Evolutionary conservation across 202 grass and related monocot species (phyloP).

Genomic region (Zizania palustris): DNA sequence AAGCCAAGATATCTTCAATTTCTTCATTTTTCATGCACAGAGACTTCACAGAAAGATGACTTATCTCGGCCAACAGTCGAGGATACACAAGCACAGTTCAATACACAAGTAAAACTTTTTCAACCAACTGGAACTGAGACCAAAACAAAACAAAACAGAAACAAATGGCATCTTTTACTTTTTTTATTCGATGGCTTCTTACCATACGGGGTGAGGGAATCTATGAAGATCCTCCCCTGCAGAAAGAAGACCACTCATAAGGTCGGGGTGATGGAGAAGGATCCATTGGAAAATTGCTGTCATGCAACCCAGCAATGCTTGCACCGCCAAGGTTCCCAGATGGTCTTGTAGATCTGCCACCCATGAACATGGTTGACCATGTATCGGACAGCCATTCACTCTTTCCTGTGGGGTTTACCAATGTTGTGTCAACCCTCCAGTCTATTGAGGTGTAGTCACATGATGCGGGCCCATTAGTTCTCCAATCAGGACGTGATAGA

Average conservation of each 20-base stretch:
- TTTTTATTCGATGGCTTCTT: slow-evolving; percentile 69
- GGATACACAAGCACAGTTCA: slow-evolving; percentile 59
- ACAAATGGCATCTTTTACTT: slow-evolving; percentile 68
- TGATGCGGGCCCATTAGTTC: slow-evolving; percentile 53
- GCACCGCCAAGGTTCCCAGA: slow-evolving; percentile 45
- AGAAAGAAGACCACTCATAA: slow-evolving; percentile 85
- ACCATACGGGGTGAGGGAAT: slow-evolving; percentile 56
- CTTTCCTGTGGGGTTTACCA: slow-evolving; percentile 66
- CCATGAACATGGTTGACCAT: slow-evolving; percentile 99
- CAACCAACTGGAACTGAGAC: slow-evolving; percentile 64
- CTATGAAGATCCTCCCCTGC: slow-evolving; percentile 86
- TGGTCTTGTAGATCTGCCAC: slow-evolving; percentile 60
- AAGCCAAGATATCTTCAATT: slow-evolving; percentile 40
- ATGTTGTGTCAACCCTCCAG: slow-evolving; percentile 80
- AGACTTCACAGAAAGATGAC: slow-evolving; percentile 44
- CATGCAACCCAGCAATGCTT: slow-evolving; percentile 59
- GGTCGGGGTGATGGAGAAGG: slow-evolving; percentile 52
- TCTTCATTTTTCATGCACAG: slow-evolving; percentile 59
- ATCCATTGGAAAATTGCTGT: slow-evolving; percentile 59
- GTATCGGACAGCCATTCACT: slow-evolving; percentile 71
- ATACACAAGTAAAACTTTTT: slow-evolving; percentile 63
- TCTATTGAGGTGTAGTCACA: slow-evolving; percentile 93
- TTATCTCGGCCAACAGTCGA: slow-evolving; percentile 63
- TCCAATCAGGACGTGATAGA: slow-evolving; percentile 71
- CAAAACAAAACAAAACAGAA: slow-evolving; percentile 52